phyloP scores from a whole-genome alignment of 108 stramenopile species.

The Fragilariopsis cylindrus region DNA sequence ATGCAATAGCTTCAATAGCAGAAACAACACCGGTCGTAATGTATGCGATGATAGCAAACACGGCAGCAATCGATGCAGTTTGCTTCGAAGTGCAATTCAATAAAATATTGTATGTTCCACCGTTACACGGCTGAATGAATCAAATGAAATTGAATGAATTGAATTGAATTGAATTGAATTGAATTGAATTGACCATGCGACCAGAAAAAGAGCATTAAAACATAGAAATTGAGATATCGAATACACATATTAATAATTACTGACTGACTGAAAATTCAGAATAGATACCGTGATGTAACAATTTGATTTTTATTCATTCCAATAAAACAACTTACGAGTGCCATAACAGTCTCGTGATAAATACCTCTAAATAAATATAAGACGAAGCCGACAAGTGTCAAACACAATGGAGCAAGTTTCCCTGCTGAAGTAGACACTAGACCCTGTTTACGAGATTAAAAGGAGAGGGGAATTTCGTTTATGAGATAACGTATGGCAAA shows the following conservation, averaged over 20 bases:
- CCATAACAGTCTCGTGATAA: constrained; percentile 72
- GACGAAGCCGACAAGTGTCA: constrained; percentile 55
- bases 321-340: constrained; percentile 31
- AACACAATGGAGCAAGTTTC: constrained; percentile 63
- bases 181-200: too few relatives aligned
- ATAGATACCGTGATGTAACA: neutral
- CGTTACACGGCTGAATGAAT: constrained; percentile 50
- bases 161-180: too few relatives aligned
- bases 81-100: constrained; percentile 69
- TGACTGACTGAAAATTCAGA: neutral
- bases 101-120: constrained; percentile 75
- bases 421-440: constrained; percentile 56
- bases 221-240: neutral
- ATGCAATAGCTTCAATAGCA: constrained; percentile 51
- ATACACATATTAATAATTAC: too few relatives aligned
- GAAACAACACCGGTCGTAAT: constrained; percentile 66
- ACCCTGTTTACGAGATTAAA: constrained; percentile 35
- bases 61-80: constrained; percentile 60
- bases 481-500: too few relatives aligned
- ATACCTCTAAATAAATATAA: constrained; percentile 67
- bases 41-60: constrained; percentile 69
- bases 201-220: neutral
- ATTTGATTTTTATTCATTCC: neutral
- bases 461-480: too few relatives aligned
- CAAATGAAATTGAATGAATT: too few relatives aligned